Percentiles rank a stretch among this genome's conserved stretches.
Conservation (phyloP, 306 rosid genomes). For the Vigna mungo region DNA sequence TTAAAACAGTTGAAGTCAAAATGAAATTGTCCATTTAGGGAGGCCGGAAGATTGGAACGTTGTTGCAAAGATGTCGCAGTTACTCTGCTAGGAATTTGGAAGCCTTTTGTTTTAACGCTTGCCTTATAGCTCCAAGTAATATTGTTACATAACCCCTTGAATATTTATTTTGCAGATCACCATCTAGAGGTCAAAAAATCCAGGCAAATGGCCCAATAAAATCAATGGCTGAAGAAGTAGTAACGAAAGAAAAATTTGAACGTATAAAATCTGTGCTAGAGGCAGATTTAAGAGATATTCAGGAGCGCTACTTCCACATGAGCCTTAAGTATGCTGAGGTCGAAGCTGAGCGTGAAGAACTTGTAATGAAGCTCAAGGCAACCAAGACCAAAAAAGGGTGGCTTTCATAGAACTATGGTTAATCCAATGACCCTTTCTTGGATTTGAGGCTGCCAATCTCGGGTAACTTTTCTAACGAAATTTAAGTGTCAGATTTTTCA, state of each 20-base stretch:
- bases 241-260: conserved; percentile 65
- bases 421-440: conserved; percentile 16
- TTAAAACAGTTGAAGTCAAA: conserved; percentile 4
- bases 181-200: conserved; percentile 51
- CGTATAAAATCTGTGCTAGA: conserved; percentile 73
- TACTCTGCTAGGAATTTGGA: conserved; percentile 7
- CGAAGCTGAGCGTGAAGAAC: conserved; percentile 91
- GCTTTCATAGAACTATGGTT: conserved; percentile 55
- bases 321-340: conserved; percentile 96
- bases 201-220: conserved; percentile 50
- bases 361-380: conserved; percentile 81
- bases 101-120: conserved; percentile 2
- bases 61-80: conserved; percentile 21
- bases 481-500: conserved; percentile 48
- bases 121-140: conserved; percentile 28
- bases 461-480: conserved; percentile 47
- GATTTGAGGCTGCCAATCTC: conserved; percentile 45
- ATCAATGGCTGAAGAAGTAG: conserved; percentile 58
- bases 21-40: conserved; percentile 1
- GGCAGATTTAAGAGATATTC: conserved; percentile 81
- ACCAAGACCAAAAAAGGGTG: conserved; percentile 67
- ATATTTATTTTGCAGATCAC: conserved; percentile 53
- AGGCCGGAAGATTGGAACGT: neutral
- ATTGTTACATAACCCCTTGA: conserved; percentile 1
- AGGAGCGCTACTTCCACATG: conserved; percentile 83